phyloP scores from a whole-genome alignment of 2,329 filamentous ascomycete genomes.

The Aspergillus transmontanensis region DNA sequence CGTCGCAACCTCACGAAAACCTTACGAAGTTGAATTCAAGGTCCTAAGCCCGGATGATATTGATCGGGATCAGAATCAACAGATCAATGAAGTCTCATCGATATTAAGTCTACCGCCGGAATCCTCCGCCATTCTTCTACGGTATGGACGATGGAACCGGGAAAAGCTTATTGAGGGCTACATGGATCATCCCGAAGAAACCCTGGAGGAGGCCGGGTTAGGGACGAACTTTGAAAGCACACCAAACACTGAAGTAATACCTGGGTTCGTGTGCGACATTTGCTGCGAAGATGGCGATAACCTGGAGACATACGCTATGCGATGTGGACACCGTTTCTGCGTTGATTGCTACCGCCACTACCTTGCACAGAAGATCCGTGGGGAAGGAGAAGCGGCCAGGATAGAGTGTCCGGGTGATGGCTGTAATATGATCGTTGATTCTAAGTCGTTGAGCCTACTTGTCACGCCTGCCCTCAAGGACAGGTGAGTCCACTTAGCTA shows the following conservation, averaged over 20 bases:
- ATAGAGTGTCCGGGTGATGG: conserved; percentile 90
- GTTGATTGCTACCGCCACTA: conserved; percentile 92
- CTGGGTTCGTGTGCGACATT: conserved; percentile 88
- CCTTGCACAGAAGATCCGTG: conserved; percentile 85
- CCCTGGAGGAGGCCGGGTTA: conserved; percentile 82
- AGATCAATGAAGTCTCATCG: conserved; percentile 87
- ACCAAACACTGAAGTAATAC: conserved; percentile 69
- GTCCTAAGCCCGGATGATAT: conserved; percentile 81
- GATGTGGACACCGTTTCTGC: conserved; percentile 92
- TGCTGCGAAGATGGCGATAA: conserved; percentile 86
- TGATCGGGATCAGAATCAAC: conserved; percentile 78
- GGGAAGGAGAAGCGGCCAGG: conserved; percentile 90
- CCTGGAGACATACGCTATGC: conserved; percentile 86
- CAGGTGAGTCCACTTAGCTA: conserved; percentile 46
- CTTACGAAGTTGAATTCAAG: conserved; percentile 83
- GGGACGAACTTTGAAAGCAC: conserved; percentile 63
- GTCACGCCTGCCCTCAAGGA: conserved; percentile 59
- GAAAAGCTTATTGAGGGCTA: conserved; percentile 93
- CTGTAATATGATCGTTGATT: conserved; percentile 89
- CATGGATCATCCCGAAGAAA: conserved; percentile 82
- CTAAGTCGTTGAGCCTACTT: conserved; percentile 80
- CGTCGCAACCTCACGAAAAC: conserved; percentile 69
- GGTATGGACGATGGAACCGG: conserved; percentile 93
- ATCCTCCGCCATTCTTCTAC: conserved; percentile 84
- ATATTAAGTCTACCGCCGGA: conserved; percentile 88